These are phyloP conservation scores for Helotiales sp. DNA, from an alignment of 2,329 filamentous ascomycete species.

Conservation along the genomic window DNA sequence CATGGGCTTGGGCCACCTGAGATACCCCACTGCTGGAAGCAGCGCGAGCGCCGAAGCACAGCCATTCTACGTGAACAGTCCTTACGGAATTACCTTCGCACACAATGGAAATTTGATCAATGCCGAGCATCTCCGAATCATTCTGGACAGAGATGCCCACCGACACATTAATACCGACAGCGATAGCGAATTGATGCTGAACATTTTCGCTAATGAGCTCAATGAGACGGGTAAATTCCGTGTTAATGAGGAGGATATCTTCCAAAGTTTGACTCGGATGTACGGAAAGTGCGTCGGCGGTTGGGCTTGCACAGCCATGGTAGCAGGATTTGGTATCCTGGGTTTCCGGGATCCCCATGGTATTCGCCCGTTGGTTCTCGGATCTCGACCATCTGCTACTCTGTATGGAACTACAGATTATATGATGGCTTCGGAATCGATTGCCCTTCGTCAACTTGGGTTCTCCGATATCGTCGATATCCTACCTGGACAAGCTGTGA, in stretches of 20 bases:
- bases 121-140: conserved; percentile 66
- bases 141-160: conserved; percentile 48
- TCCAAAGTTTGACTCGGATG: conserved; percentile 72
- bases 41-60: conserved; percentile 85
- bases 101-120: conserved; percentile 93
- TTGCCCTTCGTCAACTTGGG: conserved; percentile 81
- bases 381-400: conserved; percentile 70
- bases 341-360: conserved; percentile 81
- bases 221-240: conserved; percentile 81
- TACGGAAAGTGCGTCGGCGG: conserved; percentile 76
- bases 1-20: conserved; percentile 84
- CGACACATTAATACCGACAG: conserved; percentile 75
- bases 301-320: conserved; percentile 81
- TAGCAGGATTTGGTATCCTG: conserved; percentile 79
- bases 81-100: conserved; percentile 80
- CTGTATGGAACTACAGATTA: conserved; percentile 73
- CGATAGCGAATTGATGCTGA: conserved; percentile 86
- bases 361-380: conserved; percentile 82
- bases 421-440: conserved; percentile 89
- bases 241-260: conserved; percentile 79
- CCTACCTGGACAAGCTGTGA: conserved; percentile 81
- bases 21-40: conserved; percentile 89
- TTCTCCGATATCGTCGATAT: conserved; percentile 80
- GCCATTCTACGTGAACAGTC: conserved; percentile 89
- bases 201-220: conserved; percentile 84